Base-by-base conservation (phyloP, 192 early-diverging fungal species). In the Coemansia sp. region DNA sequence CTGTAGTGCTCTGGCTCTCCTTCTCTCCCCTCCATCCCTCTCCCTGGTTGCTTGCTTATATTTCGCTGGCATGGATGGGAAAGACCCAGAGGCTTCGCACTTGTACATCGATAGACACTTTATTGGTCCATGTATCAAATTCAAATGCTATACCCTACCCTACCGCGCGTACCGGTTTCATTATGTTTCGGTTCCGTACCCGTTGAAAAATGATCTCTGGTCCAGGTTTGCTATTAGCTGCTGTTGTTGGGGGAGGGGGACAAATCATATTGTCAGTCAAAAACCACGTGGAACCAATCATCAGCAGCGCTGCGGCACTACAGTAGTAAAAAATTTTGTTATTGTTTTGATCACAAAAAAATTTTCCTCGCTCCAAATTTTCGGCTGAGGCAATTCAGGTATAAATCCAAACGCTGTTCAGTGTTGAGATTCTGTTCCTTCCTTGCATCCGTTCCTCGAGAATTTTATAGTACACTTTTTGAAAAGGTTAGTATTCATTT, bases 401-500 rank as follows among this genome's bases (percentile, higher is more conserved):
- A 75, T 75, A 75, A 68, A 75, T 34, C n/a, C 6, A 34, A 28
- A 44, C 19, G 42, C 47, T 29, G 48, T 17, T n/a, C 15, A 22
- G n/a, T 40, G 7, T 6, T 10, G 22, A 13, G 53, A 25, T 11
- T 7, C 31, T 25, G 34, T 48, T 53, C 57, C 38, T 60, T 50
- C 72, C 50, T 68, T 68, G 72, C 67, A 68, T 77, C 65, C 65
- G 69, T 65, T 72, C 65, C 69, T 67, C 68, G 59, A 58, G 55
- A 72, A 72, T 59, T 55, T 59, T 61, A 52, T 40, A 50, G 47
- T 55, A 29, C 58, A 56, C 44, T 69, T 55, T n/a, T 50, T 69
- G 52, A 61, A 70, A 67, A 77, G 68, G 74, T 70, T 47, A 71
- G 74, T 67, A 50, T 59, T 58, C n/a, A n/a, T n/a, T 33, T 53